Conservation (phyloP, 2,329 filamentous ascomycete genomes). For the Alternaria postmessia region DNA sequence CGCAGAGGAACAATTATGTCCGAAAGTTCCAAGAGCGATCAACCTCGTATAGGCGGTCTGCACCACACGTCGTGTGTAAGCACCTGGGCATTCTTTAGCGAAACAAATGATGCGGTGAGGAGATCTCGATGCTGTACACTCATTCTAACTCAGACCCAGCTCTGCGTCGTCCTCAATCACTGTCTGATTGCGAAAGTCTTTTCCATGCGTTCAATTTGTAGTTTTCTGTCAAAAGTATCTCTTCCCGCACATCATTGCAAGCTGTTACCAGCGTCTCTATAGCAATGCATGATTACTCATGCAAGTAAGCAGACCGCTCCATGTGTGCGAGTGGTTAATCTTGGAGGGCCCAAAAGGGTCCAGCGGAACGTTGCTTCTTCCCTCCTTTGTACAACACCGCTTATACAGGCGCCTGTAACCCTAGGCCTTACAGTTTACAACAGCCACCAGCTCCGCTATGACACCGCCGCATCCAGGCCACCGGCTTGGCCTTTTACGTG, state of each 20-base stretch:
- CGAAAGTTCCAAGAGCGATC: background rate
- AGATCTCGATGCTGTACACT: background rate
- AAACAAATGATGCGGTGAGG: background rate
- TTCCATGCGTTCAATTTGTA: background rate
- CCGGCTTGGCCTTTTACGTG: background rate
- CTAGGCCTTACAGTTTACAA: background rate
- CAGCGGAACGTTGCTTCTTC: background rate
- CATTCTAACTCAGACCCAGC: background rate
- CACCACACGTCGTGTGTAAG: background rate
- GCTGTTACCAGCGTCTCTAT: background rate
- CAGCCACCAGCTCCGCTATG: constrained; percentile 1
- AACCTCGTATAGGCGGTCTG: background rate
- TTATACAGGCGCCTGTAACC: background rate
- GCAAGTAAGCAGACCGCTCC: background rate
- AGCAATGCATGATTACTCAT: background rate
- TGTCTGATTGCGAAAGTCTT: background rate
- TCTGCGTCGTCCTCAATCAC: background rate
- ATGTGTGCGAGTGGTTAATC: background rate
- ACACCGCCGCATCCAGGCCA: background rate
- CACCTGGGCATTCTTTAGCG: background rate
- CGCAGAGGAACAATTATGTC: background rate
- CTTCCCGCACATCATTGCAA: background rate
- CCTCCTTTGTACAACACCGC: background rate
- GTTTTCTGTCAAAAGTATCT: background rate
- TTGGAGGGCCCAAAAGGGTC: background rate